Evolutionary conservation across 768 basidiomycete genomes (phyloP), one percentile per base, ranked within the genome.

Genomic region (Lentinula sp.): DNA sequence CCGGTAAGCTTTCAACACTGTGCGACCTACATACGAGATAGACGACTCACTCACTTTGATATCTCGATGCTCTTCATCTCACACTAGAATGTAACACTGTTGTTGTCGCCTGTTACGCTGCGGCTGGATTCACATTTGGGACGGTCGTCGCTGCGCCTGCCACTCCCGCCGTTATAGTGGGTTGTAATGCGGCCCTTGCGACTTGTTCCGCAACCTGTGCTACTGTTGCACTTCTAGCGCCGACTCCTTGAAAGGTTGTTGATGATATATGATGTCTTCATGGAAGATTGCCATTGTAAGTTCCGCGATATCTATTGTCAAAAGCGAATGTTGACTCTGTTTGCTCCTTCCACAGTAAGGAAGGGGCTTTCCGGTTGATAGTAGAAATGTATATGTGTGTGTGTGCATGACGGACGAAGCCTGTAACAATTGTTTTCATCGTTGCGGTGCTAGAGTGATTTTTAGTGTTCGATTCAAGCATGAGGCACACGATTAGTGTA

Each of bases 61-160:
- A 28, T 43, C 7, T 18, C 16, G 16, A 16, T 16, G 13, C 46
- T 40, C 50, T 11, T 18, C 34, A 5, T 18, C 63, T 66, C 15
- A 23, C 48, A 28, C 28, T 28, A 72, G 73, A 70, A 1, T 75
- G 75, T 59, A 75, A 74, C 60, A 53, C 61, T 8, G 55, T 70
- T 8, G 76, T 68, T 2, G 76, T 76, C 11, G 75, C 77, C 4
- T 79, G 77, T 64, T 79, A 79, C 48, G 74, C 74, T 6, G 75
- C 64, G 3, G 78, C 78, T 0, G 77, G 77, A 0, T 61, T 69
- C 51, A 70, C 68, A 0, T 79, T 79, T 57, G 77, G 78, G 9
- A 76, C 75, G 3, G 70, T 77, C 50, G 64, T 75, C 39, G 76
- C 76, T 2, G 74, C 72, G 5, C 59, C 73, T 5, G 70, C 66